phyloP scores from a whole-genome alignment of 129 eudicot genomes.

The Gnaphalium uliginosum region DNA sequence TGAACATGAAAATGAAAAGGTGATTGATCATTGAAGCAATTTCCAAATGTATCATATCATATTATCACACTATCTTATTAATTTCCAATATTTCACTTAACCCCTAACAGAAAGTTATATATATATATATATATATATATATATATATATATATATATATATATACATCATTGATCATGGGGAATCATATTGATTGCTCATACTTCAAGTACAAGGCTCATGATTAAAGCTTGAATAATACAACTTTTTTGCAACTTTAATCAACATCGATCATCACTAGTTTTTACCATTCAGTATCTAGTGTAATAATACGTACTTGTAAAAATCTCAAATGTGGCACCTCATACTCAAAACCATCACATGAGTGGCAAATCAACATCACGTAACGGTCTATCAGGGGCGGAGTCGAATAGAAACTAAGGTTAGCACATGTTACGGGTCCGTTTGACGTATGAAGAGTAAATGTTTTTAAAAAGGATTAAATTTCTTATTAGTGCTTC shows the following conservation, averaged over 20 bases:
- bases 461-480: too few relatives aligned
- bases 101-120: conserved; percentile 11
- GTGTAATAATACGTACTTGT: too few relatives aligned
- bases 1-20: conserved; percentile 28
- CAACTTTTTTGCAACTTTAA: conserved; percentile 38
- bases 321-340: too few relatives aligned
- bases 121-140: too few relatives aligned
- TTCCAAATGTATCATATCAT: conserved; percentile 17
- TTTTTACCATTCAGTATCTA: conserved; percentile 21
- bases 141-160: too few relatives aligned
- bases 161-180: conserved; percentile 7
- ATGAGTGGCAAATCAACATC: too few relatives aligned
- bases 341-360: too few relatives aligned
- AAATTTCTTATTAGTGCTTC: too few relatives aligned
- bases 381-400: too few relatives aligned
- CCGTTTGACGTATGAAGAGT: too few relatives aligned
- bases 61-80: conserved; percentile 21
- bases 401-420: too few relatives aligned
- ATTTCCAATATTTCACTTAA: conserved; percentile 23
- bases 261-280: conserved; percentile 29
- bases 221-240: conserved; percentile 36
- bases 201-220: conserved; percentile 41
- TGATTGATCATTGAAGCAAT: conserved; percentile 31
- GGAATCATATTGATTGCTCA: conserved; percentile 33
- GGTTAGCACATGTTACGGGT: too few relatives aligned